Percentiles rank a stretch among this genome's conserved stretches.
Evolutionary conservation across 2,329 filamentous ascomycete species (phyloP).

Genomic region (Botrytis elliptica): DNA sequence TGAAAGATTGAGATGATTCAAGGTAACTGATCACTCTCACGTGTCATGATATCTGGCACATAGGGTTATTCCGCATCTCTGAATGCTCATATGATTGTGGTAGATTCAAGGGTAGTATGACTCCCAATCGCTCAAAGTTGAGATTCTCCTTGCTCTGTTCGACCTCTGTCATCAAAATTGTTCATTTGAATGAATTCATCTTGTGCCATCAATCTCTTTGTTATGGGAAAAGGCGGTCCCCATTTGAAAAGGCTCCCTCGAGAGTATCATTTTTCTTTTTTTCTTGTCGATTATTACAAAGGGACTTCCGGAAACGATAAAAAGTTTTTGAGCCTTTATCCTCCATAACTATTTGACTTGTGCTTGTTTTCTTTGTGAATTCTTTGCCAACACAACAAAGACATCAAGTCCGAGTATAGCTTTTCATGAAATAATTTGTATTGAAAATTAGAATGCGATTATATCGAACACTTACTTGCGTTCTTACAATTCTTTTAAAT

Average conservation of each 20-base stretch:
- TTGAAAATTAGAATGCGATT: background rate
- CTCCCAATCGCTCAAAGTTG: no score
- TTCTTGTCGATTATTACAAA: background rate
- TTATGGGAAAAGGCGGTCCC: background rate
- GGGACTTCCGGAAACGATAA: background rate
- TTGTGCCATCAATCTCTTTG: background rate
- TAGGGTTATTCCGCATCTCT: no score
- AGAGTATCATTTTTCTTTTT: background rate
- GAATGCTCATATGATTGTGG: no score
- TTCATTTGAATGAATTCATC: no score
- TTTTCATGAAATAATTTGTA: background rate
- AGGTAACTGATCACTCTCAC: no score
- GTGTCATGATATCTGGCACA: no score
- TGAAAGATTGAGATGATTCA: no score
- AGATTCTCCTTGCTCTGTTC: background rate
- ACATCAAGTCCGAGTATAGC: background rate
- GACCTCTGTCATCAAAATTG: no score
- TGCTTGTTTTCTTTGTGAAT: background rate
- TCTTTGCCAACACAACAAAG: background rate
- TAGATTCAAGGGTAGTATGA: no score
- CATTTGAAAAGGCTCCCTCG: background rate
- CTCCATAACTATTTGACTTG: background rate
- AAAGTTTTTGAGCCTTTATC: background rate
- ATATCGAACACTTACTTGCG: background rate
- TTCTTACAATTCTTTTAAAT: rapidly evolving